Base-by-base conservation (phyloP, 345 rosid genomes). In the Ailanthus altissimus region DNA sequence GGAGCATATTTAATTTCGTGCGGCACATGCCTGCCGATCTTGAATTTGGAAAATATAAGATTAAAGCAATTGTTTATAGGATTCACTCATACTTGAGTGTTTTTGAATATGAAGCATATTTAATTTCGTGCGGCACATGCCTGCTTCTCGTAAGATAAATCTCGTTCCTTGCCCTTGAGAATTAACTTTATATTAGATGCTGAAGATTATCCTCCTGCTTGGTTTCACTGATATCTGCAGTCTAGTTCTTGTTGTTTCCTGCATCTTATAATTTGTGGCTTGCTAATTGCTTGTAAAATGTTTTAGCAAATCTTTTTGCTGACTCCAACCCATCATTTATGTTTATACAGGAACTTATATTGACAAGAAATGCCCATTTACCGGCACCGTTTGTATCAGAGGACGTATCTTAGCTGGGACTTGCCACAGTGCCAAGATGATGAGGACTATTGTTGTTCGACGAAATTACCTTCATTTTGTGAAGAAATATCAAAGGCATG, bases 371-470 rank as follows among this genome's bases (percentile, higher is more conserved):
- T 92, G 98, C 64, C 98, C 98, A 1, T 94, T 93, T 82, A 87
- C 97, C 23, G 97, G 97, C 78, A 89, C 78, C 28, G 97, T 93
- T 57, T 94, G 97, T 10, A 80, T 94, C 60, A 91, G 98, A 78
- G 98, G 98, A 8, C 93, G 95, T 70, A 93, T 94, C 77, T 76
- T 93, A 70, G 92, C 98, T 43, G 98, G 98, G 60, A 91, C 93
- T 78, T 91, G 98, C 77, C 98, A 93, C 80, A 88, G 91, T 72
- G 98, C 98, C 12, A 94, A 91, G 87, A 94, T 94, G 98, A 83
- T 80, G 72, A 86, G 98, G 78, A 91, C 98, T 60, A 90, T 93
- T 70, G 86, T 93, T 70, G 98, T 94, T 15, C 79, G 97, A 16
- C 80, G 98, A 73, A 93, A 91, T 64, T 93, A 91, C 54, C 98